Evolutionary conservation across 768 basidiomycete species (phyloP), one percentile per base, ranked within the genome.

Genomic region (Filobasidium wieringae): DNA sequence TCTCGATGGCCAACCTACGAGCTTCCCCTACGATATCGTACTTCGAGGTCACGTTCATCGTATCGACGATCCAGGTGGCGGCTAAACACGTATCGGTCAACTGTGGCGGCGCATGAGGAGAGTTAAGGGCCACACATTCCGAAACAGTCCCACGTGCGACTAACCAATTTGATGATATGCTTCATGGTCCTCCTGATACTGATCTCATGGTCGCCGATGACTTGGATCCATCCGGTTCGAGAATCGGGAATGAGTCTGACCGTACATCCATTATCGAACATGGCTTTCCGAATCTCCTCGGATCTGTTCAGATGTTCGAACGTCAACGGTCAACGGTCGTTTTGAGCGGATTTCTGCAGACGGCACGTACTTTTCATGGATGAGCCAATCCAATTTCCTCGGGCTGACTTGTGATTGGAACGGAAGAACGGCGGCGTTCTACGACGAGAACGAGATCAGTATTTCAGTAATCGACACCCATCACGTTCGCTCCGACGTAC

Each of bases 381-480:
- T 82, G 82, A 99, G 86, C 92, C 93, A 96, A 68, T 99, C 93
- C 61, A 99, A 79, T 73, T 99, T 99, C 62, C 93, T 85, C 57
- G 93, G 93, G 24, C 95, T 80, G 55, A 96, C 86, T 5, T 90
- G 88, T 15, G 88, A 90, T 71, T 99, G 92, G 59, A 89, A 79
- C 7, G 93, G 92, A 57, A 95, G 84, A 58, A 95, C 82, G 47
- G 82, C 80, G 72, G 92, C 90, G 69, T 84, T 85, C 93, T 97
- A 66, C 7, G 31, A 15, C 45, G 30, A 45, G 15, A 54, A 31
- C 7, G 47, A 49, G 1, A n/a, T 19, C 9, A 26, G 19, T n/a
- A 17, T 52, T 15, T 29, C 12, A 34, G 5, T 14, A 50, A 30
- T 57, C 47, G 59, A 45, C 7, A 34, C 36, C 24, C 22, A 33